These are phyloP conservation scores for Mucor saturninus DNA, from an alignment of 371 early-diverging fungal genomes.

Conservation along the genomic window DNA sequence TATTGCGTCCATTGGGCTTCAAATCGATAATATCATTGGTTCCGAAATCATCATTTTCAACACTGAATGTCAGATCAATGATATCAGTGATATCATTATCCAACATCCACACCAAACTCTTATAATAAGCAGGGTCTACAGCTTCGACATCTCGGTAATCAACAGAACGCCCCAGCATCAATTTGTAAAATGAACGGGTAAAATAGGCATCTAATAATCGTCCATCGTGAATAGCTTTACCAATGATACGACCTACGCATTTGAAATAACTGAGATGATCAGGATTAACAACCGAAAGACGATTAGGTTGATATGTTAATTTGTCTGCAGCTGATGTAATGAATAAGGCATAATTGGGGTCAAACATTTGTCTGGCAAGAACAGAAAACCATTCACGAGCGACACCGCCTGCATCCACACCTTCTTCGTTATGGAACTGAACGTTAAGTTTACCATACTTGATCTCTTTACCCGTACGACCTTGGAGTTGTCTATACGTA, in stretches of 20 bases:
- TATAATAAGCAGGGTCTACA: conserved; percentile 95
- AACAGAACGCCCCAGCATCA: conserved; percentile 90
- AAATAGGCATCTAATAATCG: conserved; percentile 95
- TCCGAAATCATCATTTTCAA: conserved; percentile 96
- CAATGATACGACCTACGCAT: conserved; percentile 98
- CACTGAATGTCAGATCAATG: conserved; percentile 93
- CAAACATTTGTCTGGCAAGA: conserved; percentile 96
- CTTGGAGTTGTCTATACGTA: conserved; percentile 92
- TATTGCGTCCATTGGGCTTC: conserved; percentile 88
- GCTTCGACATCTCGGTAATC: conserved; percentile 98
- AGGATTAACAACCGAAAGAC: conserved; percentile 91
- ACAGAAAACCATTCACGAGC: conserved; percentile 98
- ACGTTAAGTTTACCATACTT: conserved; percentile 93
- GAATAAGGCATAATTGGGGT: conserved; percentile 98
- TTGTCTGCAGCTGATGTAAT: conserved; percentile 94
- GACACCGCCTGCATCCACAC: conserved; percentile 98
- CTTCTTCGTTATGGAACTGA: conserved; percentile 97
- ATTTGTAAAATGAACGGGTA: conserved; percentile 98
- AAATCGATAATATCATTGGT: conserved; percentile 83
- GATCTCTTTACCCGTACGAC: conserved; percentile 88
- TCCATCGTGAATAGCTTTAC: conserved; percentile 98
- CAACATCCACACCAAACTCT: conserved; percentile 97
- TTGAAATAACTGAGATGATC: conserved; percentile 97
- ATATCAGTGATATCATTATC: conserved; percentile 96
- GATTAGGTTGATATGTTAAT: conserved; percentile 97